Conservation (phyloP, 2,329 filamentous ascomycete genomes). For the Diaporthe vaccinii region DNA sequence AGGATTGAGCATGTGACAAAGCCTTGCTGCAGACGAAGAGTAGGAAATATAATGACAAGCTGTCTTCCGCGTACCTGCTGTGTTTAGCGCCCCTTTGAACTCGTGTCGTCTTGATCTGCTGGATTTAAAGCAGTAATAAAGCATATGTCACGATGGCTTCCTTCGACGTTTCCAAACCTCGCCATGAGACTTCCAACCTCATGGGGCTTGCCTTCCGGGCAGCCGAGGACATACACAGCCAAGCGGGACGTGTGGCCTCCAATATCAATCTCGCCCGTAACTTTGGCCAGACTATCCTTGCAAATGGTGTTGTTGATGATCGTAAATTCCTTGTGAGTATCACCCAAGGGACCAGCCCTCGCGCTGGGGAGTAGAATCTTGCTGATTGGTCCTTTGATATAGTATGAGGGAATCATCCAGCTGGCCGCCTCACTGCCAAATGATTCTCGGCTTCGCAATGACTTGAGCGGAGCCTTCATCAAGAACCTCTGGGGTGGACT, state of each 20-base stretch:
- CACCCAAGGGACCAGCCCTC: not conserved
- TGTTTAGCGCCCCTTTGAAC: not conserved
- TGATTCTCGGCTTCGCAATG: constrained; percentile 15
- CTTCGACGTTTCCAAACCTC: not conserved
- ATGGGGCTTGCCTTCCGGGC: not conserved
- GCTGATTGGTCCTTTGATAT: not conserved
- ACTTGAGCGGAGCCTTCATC: constrained; percentile 12
- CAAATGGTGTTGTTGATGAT: not conserved
- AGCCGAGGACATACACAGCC: constrained; percentile 5
- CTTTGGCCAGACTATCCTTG: constrained; percentile 2
- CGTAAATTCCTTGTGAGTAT: constrained; percentile 13
- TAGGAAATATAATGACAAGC: not conserved
- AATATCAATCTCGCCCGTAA: constrained; percentile 14
- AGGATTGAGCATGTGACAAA: not conserved
- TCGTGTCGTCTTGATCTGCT: no score
- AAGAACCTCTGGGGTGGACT: constrained; percentile 5
- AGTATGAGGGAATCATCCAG: constrained; percentile 14
- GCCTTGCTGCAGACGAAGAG: not conserved
- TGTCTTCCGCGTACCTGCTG: not conserved
- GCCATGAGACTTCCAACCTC: not conserved
- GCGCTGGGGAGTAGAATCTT: no score
- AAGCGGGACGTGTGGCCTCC: not conserved
- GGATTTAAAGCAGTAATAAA: no score
- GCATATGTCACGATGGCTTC: not conserved
- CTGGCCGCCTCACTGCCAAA: not conserved